Evolutionary conservation across 2,329 filamentous ascomycete species (phyloP).

Genomic region (Penicillium palitans): DNA sequence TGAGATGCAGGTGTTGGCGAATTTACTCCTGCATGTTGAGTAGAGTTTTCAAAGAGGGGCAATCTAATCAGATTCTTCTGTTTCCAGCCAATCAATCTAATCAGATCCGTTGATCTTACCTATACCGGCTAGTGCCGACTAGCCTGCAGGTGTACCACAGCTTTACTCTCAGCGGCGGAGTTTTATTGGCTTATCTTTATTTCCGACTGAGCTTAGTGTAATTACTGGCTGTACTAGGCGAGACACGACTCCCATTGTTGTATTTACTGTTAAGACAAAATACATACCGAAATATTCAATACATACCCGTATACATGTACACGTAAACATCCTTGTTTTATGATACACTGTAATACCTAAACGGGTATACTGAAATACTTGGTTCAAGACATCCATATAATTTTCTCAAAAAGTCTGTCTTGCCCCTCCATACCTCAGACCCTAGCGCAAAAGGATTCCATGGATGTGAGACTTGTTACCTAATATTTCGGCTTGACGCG

Average conservation of each 20-base stretch:
- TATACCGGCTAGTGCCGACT: not conserved
- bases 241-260: not conserved
- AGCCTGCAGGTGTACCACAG: not conserved
- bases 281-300: not conserved
- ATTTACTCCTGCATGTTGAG: not conserved
- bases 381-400: not conserved
- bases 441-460: not conserved
- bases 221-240: not conserved
- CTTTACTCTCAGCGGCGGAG: not conserved
- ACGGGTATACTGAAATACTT: not conserved
- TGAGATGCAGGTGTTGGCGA: not conserved
- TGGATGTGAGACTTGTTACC: slow-evolving; percentile 6
- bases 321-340: not conserved
- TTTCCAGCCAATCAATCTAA: slow-evolving; percentile 24
- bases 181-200: not conserved
- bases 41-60: slow-evolving; percentile 7
- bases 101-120: slow-evolving; percentile 23
- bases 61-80: slow-evolving; percentile 16
- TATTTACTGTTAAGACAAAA: not conserved
- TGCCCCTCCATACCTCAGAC: not conserved
- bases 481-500: slow-evolving; percentile 7
- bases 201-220: not conserved
- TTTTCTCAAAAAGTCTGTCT: not conserved
- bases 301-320: not conserved
- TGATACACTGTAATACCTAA: not conserved